Base-by-base conservation (phyloP, 2,329 filamentous ascomycete genomes). In the Dactylonectria estremocensis region DNA sequence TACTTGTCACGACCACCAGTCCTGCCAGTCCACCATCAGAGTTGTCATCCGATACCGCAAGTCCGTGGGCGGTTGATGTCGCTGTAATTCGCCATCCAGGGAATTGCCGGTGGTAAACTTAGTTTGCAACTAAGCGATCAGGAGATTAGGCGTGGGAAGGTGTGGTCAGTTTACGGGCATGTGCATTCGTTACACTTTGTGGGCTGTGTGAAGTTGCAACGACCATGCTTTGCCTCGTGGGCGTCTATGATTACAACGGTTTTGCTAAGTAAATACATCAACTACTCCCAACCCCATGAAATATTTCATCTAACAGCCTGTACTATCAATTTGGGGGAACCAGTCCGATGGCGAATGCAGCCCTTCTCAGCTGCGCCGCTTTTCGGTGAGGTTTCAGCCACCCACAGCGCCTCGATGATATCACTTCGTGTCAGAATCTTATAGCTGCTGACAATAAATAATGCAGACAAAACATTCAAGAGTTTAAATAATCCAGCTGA, bases 51-150 rank as follows among this genome's bases (percentile, higher is more conserved):
- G 59, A 61, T 52, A 45, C 20, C 28, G 7, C 16, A 31, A n/a
- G 13, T 6, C 18, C 37, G 49, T 61, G 28, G 49, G 58, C 40
- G 35, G 53, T 40, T 56, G n/a, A 13, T n/a, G n/a, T 24, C 35
- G 22, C 7, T 49, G 28, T n/a, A 18, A 18, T 48, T 49, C 28
- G 40, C 3, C 50, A 10, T 22, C 22, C 11, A 22, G 18, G 2
- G 43, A 13, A 24, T 37, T 16, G 20, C 11, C 20, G 46, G 20
- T n/a, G n/a, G n/a, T 28, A 50, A 50, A 14, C 31, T 64, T 43
- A 40, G 28, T 10, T 5, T 28, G n/a, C 54, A 31, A 24, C 11
- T n/a, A 18, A 37, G 28, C 24, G 37, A 66, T 66, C 64, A 66
- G 31, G 64, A 61, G 64, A 66, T 16, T 50, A 1, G 13, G 6